Conservation (phyloP, 176 grass and related monocot genomes). For the Rhynchospora pubera region DNA sequence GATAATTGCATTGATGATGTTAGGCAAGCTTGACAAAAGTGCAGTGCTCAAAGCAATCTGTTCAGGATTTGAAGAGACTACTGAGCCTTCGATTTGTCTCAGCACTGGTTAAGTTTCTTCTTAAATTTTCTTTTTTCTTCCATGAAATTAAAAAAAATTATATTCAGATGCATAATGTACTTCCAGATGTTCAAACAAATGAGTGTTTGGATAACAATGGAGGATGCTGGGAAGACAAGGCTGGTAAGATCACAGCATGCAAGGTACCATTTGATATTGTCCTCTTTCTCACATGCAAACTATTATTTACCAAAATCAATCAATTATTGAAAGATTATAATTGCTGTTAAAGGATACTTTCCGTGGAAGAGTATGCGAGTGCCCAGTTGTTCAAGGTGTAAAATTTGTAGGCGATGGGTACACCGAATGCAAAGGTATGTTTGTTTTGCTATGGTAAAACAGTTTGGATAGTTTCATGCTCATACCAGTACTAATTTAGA, state of each 20-base stretch:
- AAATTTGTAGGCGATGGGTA: conserved; percentile 89
- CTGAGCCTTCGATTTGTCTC: conserved; percentile 71
- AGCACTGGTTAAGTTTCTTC: conserved; percentile 42
- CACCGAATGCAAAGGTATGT: conserved; percentile 73
- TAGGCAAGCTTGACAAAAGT: conserved; percentile 85
- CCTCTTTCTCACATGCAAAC: not conserved
- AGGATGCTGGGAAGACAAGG: conserved; percentile 71
- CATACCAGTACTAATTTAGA: not conserved
- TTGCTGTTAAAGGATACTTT: conserved; percentile 63
- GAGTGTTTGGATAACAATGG: conserved; percentile 94
- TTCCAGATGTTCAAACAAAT: conserved; percentile 81
- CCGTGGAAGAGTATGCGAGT: conserved; percentile 86
- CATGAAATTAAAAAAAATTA: not conserved
- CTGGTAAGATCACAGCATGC: conserved; percentile 71
- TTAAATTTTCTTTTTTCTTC: conserved; percentile 16
- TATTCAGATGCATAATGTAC: conserved; percentile 1
- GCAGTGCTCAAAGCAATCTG: conserved; percentile 86
- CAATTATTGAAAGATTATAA: conserved; percentile 1
- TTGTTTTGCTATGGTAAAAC: not conserved
- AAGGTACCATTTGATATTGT: conserved; percentile 39
- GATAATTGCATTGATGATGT: conserved; percentile 32
- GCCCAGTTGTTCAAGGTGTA: conserved; percentile 67
- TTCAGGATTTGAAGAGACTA: conserved; percentile 87
- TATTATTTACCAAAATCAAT: not conserved
- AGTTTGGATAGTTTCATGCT: not conserved